phyloP scores from a whole-genome alignment of 257 asterid genomes.

The Osmanthus fragrans region DNA sequence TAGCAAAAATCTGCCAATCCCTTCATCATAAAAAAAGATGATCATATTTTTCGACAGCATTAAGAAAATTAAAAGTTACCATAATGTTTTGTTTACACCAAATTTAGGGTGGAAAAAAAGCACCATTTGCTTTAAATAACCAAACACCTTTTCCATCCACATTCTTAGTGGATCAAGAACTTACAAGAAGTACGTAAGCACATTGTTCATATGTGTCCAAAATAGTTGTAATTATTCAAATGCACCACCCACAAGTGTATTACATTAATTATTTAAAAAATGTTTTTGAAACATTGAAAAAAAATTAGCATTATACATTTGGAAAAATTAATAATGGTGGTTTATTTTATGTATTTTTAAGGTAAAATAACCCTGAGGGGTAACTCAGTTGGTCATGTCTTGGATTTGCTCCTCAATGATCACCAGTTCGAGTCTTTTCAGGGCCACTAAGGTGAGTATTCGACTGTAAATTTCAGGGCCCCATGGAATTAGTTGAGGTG shows the following conservation, averaged over 20 bases:
- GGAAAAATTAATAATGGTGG: background rate
- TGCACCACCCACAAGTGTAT: conserved; percentile 31
- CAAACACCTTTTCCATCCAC: conserved; percentile 35
- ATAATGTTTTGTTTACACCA: conserved; percentile 44
- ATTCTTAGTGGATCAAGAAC: conserved; percentile 38
- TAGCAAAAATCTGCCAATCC: background rate
- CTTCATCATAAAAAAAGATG: background rate
- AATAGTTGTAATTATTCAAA: conserved; percentile 27
- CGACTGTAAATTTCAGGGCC: no score
- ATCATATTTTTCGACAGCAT: conserved; percentile 13
- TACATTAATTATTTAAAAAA: conserved; percentile 20
- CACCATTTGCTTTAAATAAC: conserved; percentile 27
- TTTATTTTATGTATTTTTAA: conserved; percentile 7
- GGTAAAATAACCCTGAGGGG: no score
- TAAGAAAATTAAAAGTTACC: background rate
- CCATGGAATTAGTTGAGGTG: no score
- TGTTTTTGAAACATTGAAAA: conserved; percentile 12
- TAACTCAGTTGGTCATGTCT: no score
- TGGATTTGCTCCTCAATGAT: no score
- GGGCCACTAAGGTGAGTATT: no score
- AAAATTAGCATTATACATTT: conserved; percentile 9
- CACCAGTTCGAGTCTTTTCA: no score
- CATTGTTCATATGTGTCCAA: conserved; percentile 24
- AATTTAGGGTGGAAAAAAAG: conserved; percentile 34
- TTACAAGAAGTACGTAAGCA: conserved; percentile 24